Conservation (phyloP, 225 moss, liverwort and hornwort species). For the Antitrichia curtipendula region DNA sequence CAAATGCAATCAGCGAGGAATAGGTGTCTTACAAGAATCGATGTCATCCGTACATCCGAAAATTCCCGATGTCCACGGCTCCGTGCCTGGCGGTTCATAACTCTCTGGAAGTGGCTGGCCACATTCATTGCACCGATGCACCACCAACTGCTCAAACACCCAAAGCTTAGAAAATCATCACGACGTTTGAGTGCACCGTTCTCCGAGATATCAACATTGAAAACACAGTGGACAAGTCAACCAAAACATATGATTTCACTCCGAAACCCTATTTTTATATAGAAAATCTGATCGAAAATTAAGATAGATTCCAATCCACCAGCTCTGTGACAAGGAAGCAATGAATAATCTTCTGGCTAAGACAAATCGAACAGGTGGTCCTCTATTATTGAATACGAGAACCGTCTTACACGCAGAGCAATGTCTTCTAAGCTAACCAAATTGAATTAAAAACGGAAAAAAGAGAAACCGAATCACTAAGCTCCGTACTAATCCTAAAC, state of each 20-base stretch:
- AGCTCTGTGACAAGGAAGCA: background rate
- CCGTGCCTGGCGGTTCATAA: constrained; percentile 56
- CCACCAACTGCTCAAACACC: constrained; percentile 37
- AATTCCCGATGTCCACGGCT: constrained; percentile 61
- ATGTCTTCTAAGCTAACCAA: background rate
- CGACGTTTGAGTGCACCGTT: background rate
- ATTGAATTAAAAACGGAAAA: background rate
- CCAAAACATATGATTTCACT: background rate
- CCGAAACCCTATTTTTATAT: background rate
- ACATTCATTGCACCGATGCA: constrained; percentile 54
- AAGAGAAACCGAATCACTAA: background rate
- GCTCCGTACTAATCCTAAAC: background rate
- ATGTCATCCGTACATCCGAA: constrained; percentile 47
- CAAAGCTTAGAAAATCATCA: background rate
- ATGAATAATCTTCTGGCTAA: background rate
- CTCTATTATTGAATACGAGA: background rate
- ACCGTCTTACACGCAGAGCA: background rate
- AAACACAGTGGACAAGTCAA: background rate
- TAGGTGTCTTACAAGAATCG: constrained; percentile 31
- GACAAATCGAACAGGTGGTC: background rate
- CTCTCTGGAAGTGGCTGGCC: constrained; percentile 54
- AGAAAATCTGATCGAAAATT: background rate
- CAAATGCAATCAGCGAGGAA: background rate
- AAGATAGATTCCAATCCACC: background rate
- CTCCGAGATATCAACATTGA: background rate